These are phyloP conservation scores for Lindgomyces ingoldianus DNA, from an alignment of 495 filamentous ascomycete species.

Conservation along the genomic window DNA sequence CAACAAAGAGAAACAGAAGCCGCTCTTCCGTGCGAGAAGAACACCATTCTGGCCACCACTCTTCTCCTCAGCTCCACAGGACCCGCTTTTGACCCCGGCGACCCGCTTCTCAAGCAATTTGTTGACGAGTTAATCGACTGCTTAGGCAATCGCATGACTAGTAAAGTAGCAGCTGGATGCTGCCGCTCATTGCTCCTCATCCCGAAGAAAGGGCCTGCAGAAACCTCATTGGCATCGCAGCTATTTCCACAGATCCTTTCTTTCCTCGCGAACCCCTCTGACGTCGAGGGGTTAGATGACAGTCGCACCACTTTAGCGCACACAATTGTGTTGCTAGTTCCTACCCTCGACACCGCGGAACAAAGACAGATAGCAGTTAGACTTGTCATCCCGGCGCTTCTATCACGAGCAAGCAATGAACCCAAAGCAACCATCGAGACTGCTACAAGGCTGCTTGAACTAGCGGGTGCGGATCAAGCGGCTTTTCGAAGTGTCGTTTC, in stretches of 20 bases:
- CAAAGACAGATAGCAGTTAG: conserved; percentile 65
- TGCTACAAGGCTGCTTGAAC: conserved; percentile 71
- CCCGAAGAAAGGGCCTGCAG: conserved; percentile 62
- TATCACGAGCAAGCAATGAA: conserved; percentile 64
- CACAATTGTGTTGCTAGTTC: conserved; percentile 69
- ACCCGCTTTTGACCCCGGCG: conserved; percentile 68
- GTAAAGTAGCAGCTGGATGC: conserved; percentile 86
- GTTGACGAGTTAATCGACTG: conserved; percentile 81
- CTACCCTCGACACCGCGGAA: conserved; percentile 48
- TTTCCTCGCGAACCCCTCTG: conserved; percentile 67
- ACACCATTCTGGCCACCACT: conserved; percentile 81
- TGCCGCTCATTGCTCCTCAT: conserved; percentile 73
- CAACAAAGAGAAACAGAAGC: conserved; percentile 81
- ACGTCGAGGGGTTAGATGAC: conserved; percentile 71
- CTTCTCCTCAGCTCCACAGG: conserved; percentile 82
- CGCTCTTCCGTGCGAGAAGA: conserved; percentile 86
- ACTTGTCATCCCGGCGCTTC: conserved; percentile 75
- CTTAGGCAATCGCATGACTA: conserved; percentile 74
- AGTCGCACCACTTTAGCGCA: conserved; percentile 68
- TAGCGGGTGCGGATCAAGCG: conserved; percentile 71
- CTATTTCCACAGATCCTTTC: conserved; percentile 74
- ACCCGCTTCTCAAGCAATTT: conserved; percentile 67
- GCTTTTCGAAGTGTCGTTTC: conserved; percentile 76
- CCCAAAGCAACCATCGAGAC: conserved; percentile 64
- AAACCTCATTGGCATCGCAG: conserved; percentile 71